Base-by-base conservation (phyloP, 345 rosid species). In the Stellera chamaejasme region DNA sequence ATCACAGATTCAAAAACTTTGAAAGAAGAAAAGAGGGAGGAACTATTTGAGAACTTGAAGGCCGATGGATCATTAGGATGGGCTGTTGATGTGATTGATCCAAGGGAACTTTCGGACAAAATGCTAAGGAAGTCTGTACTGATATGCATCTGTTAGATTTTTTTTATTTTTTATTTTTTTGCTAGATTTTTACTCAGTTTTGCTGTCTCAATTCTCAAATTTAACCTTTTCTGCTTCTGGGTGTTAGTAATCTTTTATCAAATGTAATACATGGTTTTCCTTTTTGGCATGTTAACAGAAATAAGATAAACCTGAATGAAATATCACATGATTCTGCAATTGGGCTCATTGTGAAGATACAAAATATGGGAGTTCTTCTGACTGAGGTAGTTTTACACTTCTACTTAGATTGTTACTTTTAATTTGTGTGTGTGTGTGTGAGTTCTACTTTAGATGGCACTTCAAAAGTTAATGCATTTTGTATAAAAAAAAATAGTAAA, bases 31-130 rank as follows among this genome's bases (percentile, higher is more conserved):
- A 89, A 87, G 72, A 79, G 97, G 77, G 96, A 93, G 72, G 92
- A 81, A 16, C 60, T 89, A 45, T 93, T 81, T 54, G 99, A 84
- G 70, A 72, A 41, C 43, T 66, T 89, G 46, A 87, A 93, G 79
- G 82, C 72, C 44, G 71, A 87, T 44, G 79, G 81, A 8, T 89
- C 87, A 26, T 61, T 93, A 72, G 96, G 97, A 56, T 93, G 97
- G 99, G 91, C 81, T 50, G 92, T 87, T 61, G 99, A 93, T 79
- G 80, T 93, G 68, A 93, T 89, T 68, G 99, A 88, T 72, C 96
- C 95, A 4, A 79, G 78, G 64, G 97, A 84, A 70, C 95, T 93
- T 63, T 93, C 99, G 10, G 77, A 89, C 55, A 87, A 89, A 69
- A 93, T 93, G 99, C 88, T 89, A 1, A 82, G 72, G 58, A 87